Evolutionary conservation across 2,329 filamentous ascomycete species (phyloP), one percentile per base, ranked within the genome.

Genomic region (Hymenoscyphus occultus): DNA sequence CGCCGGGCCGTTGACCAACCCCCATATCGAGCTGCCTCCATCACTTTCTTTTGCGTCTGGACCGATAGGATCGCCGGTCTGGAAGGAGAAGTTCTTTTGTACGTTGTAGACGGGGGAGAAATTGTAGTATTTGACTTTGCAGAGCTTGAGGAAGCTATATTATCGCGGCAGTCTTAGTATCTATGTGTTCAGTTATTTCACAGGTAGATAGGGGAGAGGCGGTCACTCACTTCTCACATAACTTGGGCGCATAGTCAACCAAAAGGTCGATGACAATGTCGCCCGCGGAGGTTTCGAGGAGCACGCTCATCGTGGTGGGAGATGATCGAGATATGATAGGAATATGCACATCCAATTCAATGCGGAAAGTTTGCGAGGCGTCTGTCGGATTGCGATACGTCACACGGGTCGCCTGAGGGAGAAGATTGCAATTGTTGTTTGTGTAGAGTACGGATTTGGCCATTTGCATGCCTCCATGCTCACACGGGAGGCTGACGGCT

Each of bases 121-220:
- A 81, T 98, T 98, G 87, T 97, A 99, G 81, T 98, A 99, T 81
- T 97, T 99, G 79, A 93, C 83, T 81, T 98, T 98, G 86, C 95
- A 97, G 72, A 99, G 91, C 84, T 99, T 98, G 64, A 99, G 82
- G 78, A 99, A 98, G 84, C 92, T 96, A 78, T 69, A 76, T 74
- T 71, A 74, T 71, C 65, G 71, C 72, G 74, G 74, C 78, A 70
- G 74, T 81, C 81, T 87, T 81, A 83, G 81, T 81, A 74, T 79
- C 76, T 68, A 74, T 67, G 77, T 77, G 76, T 81, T 89, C 81
- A 88, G 86, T 80, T 74, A 74, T 64, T 68, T 69, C 65, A 70
- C 66, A 66, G 65, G 64, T 56, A 64, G 65, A 45, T 59, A 60
- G 51, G 64, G 60, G 5, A 59, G 32, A 39, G 66, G 64, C 60